phyloP scores from a whole-genome alignment of 2,329 filamentous ascomycete genomes.

The Colletotrichum paranaense region DNA sequence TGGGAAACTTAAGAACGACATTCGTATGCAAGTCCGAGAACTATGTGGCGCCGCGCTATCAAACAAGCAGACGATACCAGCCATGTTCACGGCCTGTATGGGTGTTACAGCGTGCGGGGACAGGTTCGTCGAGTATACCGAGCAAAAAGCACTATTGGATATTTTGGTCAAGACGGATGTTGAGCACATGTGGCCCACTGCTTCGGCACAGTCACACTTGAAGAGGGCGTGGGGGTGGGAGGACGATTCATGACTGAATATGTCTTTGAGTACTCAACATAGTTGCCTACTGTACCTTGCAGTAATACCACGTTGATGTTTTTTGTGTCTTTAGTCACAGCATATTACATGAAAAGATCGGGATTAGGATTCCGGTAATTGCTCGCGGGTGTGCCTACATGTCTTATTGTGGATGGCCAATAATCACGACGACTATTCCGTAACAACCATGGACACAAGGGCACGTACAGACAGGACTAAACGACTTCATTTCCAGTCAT shows the following conservation, averaged over 20 bases:
- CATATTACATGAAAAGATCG: too few relatives aligned
- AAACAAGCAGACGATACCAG: constrained; percentile 66
- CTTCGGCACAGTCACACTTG: constrained; percentile 56
- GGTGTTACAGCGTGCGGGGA: constrained; percentile 62
- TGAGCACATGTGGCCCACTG: constrained; percentile 63
- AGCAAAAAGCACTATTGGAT: constrained; percentile 60
- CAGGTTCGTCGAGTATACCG: constrained; percentile 55
- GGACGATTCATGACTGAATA: neutral
- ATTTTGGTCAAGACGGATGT: constrained; percentile 59
- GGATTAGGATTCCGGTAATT: too few relatives aligned
- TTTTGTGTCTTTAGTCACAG: too few relatives aligned
- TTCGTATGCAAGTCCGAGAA: constrained; percentile 59
- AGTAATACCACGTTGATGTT: too few relatives aligned
- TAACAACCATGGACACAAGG: neutral
- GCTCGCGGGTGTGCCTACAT: too few relatives aligned
- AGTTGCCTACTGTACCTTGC: too few relatives aligned
- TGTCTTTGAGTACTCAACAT: too few relatives aligned
- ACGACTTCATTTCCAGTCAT: neutral
- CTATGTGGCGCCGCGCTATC: constrained; percentile 70
- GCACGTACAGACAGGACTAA: neutral
- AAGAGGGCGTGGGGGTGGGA: constrained; percentile 61
- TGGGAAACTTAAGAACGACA: constrained; percentile 48
- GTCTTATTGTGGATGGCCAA: too few relatives aligned
- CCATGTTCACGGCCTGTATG: constrained; percentile 67
- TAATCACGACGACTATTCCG: too few relatives aligned